These are phyloP conservation scores for Magnusiomyces fungicola DNA, from an alignment of 1,139 yeast species.

Conservation along the genomic window DNA sequence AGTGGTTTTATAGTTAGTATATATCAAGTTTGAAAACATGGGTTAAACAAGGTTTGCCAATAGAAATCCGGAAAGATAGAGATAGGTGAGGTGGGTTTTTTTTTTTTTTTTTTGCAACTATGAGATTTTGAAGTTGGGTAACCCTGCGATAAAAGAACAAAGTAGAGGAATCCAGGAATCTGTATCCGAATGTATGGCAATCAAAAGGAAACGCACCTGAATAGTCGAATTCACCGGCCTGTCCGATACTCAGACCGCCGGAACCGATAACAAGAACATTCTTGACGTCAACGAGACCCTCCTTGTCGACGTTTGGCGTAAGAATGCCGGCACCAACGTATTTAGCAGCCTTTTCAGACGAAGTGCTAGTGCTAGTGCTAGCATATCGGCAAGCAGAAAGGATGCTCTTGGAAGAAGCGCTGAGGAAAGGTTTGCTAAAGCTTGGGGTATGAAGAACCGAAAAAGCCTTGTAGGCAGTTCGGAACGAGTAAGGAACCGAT, in stretches of 20 bases:
- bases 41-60: no score
- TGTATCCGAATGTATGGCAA: no score
- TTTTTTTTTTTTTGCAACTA: no score
- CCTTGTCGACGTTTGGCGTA: slow-evolving; percentile 41
- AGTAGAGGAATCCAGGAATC: no score
- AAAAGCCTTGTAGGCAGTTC: slow-evolving; percentile 20
- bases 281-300: slow-evolving; percentile 69
- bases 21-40: no score
- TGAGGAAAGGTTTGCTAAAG: not conserved
- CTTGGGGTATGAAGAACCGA: slow-evolving; percentile 18
- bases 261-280: slow-evolving; percentile 93
- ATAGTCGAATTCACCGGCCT: slow-evolving; percentile 98
- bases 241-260: slow-evolving; percentile 97
- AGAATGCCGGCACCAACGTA: slow-evolving; percentile 54
- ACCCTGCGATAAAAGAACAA: no score
- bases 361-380: no score
- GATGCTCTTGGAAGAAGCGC: not conserved
- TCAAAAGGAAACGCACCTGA: slow-evolving; percentile 48
- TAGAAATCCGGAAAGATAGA: no score
- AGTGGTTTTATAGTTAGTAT: no score
- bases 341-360: slow-evolving; percentile 28
- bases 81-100: no score
- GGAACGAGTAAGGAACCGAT: not conserved
- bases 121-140: no score
- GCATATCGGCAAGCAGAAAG: slow-evolving; percentile 15